Base-by-base conservation (phyloP, 257 asterid genomes). In the Thymus mandschuricus region DNA sequence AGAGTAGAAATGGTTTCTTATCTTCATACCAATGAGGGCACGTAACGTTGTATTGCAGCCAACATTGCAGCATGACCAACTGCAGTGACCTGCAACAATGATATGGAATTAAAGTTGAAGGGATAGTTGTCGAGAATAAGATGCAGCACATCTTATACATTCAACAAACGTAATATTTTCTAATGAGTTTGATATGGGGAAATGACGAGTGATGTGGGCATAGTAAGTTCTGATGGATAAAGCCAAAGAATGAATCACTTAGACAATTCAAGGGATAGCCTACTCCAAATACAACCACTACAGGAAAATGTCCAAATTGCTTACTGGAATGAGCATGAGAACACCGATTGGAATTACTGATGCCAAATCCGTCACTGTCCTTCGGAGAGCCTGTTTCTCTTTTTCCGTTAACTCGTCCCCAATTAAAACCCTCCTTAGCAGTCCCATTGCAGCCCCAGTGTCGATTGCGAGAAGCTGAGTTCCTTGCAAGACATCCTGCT, bases 291-390 rank as follows among this genome's bases (percentile, higher is more conserved):
- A 28, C 51, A 12, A 10, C 29, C 59, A 68, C 8, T 30, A 45
- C 66, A 48, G 50, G 45, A 29, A 57, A 77, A 70, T 48, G 61
- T 55, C 48, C 45, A 55, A 33, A 59, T 12, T 31, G 71, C 95
- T 86, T 85, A 94, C 99, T 64, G 99, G 99, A 75, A 95, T 97
- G 66, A 95, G 95, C 99, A 95, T 95, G 66, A 95, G 98, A 80
- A 95, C 55, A 63, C 99, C 96, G 70, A 95, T 95, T 7, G 98
- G 99, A 68, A 95, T 79, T 10, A 89, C 99, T 48, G 99, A 84
- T 69, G 99, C 99, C 88, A 95, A 81, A 79, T 95, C 99, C 2
- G 98, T 92, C 72, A 88, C 75, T 62, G 99, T 95, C 83, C 99
- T 88, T 72, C 83, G 79, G 71, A 95, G 89, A 75, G 97, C 97